Conservation (phyloP, 208 protist genomes). For the Leishmania turanica region DNA sequence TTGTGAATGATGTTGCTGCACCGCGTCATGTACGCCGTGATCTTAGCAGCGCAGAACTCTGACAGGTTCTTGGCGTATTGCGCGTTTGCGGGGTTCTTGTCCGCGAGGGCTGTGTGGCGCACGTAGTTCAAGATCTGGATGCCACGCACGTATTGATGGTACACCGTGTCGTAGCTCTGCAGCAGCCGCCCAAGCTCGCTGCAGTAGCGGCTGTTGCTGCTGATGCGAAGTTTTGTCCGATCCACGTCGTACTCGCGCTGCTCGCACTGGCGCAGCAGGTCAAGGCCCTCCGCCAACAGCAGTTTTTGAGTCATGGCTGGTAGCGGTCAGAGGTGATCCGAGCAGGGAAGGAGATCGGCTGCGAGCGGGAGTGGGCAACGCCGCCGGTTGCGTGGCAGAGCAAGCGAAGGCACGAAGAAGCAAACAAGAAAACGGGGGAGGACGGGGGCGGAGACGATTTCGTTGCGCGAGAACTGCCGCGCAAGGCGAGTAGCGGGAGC, state of each 20-base stretch:
- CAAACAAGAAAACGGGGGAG: neutral
- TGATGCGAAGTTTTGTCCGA: slow-evolving; percentile 46
- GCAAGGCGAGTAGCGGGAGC: neutral
- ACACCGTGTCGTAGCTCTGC: slow-evolving; percentile 60
- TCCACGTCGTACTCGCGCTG: slow-evolving; percentile 74
- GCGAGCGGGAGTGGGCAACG: neutral
- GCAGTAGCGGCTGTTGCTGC: slow-evolving; percentile 42
- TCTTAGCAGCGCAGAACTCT: slow-evolving; percentile 69
- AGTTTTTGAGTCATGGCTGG: slow-evolving; percentile 72
- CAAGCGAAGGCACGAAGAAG: neutral
- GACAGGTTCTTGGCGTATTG: slow-evolving; percentile 56
- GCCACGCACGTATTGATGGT: slow-evolving; percentile 62
- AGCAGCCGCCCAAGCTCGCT: slow-evolving; percentile 51
- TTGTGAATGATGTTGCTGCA: slow-evolving; percentile 71
- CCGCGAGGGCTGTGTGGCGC: slow-evolving; percentile 52
- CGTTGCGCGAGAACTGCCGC: neutral
- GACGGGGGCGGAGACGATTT: neutral
- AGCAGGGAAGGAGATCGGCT: no score
- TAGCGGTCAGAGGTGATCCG: neutral
- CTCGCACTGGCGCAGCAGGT: slow-evolving; percentile 76
- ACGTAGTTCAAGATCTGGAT: slow-evolving; percentile 83
- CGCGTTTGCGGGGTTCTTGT: slow-evolving; percentile 36
- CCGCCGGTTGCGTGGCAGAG: neutral
- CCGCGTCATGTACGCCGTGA: slow-evolving; percentile 75
- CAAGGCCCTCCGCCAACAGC: slow-evolving; percentile 74